These are phyloP conservation scores for Salmacisia buchloeana DNA, from an alignment of 1,284 basidiomycete species.

Conservation along the genomic window DNA sequence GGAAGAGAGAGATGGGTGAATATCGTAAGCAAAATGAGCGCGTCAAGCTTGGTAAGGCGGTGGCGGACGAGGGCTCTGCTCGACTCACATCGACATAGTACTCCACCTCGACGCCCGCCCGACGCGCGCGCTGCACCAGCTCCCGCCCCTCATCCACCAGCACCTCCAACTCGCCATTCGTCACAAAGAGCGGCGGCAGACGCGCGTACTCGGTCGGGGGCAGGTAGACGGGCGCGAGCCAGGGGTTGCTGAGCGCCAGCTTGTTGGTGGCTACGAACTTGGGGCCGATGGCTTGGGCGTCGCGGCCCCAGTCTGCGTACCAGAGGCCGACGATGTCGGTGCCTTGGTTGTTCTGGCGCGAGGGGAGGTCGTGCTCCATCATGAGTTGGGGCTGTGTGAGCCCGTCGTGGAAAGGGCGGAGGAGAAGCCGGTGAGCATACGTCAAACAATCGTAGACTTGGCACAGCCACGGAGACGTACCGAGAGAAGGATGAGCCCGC, in stretches of 20 bases:
- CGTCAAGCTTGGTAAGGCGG: constrained; percentile 14
- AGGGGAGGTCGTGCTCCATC: constrained; percentile 17
- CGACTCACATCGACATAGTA: constrained; percentile 16
- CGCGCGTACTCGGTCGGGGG: constrained; percentile 26
- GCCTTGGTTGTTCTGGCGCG: constrained; percentile 24
- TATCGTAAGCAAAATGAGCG: background rate
- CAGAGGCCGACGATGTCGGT: constrained; percentile 32
- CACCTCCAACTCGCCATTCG: constrained; percentile 21
- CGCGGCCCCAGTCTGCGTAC: constrained; percentile 38
- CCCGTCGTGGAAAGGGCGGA: background rate
- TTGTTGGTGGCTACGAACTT: constrained; percentile 14
- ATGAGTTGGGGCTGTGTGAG: background rate
- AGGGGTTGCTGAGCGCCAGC: constrained; percentile 19
- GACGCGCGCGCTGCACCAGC: constrained; percentile 18
- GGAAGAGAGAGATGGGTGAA: background rate
- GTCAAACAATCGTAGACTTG: too few species aligned
- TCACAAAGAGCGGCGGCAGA: constrained; percentile 20
- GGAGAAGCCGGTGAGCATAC: background rate
- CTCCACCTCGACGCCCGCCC: constrained; percentile 9
- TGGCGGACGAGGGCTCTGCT: constrained; percentile 15
- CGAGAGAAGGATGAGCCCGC: constrained; percentile 35
- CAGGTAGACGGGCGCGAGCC: constrained; percentile 26
- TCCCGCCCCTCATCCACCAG: constrained; percentile 27
- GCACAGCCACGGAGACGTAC: background rate
- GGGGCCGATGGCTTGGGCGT: constrained; percentile 19